Percentiles rank a stretch among this genome's conserved stretches.
phyloP scores from a whole-genome alignment of 2,329 filamentous ascomycete genomes.

The Endothia cerciana region DNA sequence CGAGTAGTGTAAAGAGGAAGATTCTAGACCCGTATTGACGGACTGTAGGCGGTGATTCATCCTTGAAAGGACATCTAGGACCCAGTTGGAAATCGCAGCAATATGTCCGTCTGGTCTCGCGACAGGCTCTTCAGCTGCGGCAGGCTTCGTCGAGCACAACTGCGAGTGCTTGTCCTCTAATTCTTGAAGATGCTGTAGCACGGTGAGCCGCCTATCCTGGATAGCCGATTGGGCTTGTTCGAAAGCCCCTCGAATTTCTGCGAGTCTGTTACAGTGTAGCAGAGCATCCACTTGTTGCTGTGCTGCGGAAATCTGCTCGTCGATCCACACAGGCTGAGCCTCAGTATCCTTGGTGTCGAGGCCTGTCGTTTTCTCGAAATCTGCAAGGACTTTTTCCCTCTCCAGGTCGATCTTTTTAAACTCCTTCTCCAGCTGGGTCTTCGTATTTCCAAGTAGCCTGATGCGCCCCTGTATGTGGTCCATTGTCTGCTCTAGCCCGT shows the following conservation, averaged over 20 bases:
- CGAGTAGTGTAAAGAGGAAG: not conserved
- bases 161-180: not conserved
- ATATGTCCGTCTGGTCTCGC: not conserved
- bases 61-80: not conserved
- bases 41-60: not conserved
- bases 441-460: not conserved
- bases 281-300: slow-evolving; percentile 10
- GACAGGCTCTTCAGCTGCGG: not conserved
- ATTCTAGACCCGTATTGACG: not conserved
- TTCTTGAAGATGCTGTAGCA: not conserved
- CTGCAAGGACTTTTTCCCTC: not conserved
- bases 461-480: not conserved
- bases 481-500: slow-evolving; percentile 8
- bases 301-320: not conserved
- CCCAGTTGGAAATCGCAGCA: not conserved
- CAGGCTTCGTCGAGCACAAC: not conserved
- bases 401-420: not conserved
- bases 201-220: not conserved
- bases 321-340: not conserved
- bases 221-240: not conserved
- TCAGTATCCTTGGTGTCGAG: not conserved
- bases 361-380: not conserved
- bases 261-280: slow-evolving; percentile 2
- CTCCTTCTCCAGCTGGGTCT: not conserved
- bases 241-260: slow-evolving; percentile 8